These are phyloP conservation scores for Fusarium sp. DNA, from an alignment of 2,329 filamentous ascomycete species.

Conservation along the genomic window DNA sequence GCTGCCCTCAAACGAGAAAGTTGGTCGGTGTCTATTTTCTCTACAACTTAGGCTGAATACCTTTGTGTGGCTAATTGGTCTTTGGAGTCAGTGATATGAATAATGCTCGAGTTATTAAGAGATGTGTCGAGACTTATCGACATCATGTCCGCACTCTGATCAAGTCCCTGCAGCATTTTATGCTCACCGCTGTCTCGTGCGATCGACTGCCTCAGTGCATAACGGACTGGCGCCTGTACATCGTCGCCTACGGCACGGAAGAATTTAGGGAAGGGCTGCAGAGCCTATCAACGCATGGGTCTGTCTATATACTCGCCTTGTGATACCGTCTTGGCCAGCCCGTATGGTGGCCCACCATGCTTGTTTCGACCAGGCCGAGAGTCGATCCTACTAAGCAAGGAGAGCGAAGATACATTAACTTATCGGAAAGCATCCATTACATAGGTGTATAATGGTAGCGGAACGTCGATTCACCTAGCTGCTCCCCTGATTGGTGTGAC, in stretches of 20 bases:
- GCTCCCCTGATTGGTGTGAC: too few relatives aligned
- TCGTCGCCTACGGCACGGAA: background rate
- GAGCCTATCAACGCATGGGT: background rate
- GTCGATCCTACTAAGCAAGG: background rate
- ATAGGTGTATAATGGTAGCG: too few relatives aligned
- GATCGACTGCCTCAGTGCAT: background rate
- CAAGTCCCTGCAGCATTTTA: background rate
- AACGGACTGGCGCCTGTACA: background rate
- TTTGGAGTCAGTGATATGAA: too few relatives aligned
- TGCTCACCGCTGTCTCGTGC: background rate
- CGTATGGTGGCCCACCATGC: background rate
- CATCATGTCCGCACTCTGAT: too few relatives aligned
- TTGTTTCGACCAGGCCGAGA: background rate
- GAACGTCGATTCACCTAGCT: too few relatives aligned
- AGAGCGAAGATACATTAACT: background rate
- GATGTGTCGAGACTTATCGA: too few relatives aligned
- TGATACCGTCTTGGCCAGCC: background rate
- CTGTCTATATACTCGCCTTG: background rate
- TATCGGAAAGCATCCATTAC: too few relatives aligned
- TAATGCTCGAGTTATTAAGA: too few relatives aligned
- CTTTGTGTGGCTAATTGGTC: too few relatives aligned
- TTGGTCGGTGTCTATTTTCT: too few relatives aligned
- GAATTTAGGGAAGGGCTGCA: background rate
- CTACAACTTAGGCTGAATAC: too few relatives aligned
- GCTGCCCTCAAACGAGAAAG: too few relatives aligned